These are phyloP conservation scores for Acaromyces ingoldii DNA, from an alignment of 1,284 basidiomycete species.

Conservation along the genomic window DNA sequence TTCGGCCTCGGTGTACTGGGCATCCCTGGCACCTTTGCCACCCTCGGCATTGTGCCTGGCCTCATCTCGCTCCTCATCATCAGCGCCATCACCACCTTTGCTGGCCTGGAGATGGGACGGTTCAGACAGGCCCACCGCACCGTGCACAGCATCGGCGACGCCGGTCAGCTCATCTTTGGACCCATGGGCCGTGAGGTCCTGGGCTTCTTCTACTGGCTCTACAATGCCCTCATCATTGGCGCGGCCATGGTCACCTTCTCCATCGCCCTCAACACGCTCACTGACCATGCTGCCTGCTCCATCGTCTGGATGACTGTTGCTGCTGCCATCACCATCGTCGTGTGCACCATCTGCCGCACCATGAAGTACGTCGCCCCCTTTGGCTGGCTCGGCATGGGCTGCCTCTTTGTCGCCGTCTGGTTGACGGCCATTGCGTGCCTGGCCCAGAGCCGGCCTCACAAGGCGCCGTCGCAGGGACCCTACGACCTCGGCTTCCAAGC, in stretches of 20 bases:
- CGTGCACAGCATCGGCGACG: background rate
- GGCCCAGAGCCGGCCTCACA: too few relatives aligned
- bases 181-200: background rate
- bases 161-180: background rate
- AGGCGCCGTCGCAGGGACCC: too few relatives aligned
- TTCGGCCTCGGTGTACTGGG: constrained; percentile 5
- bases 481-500: too few relatives aligned
- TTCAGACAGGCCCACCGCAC: background rate
- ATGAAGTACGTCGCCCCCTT: background rate
- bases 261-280: constrained; percentile 3
- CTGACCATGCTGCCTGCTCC: background rate
- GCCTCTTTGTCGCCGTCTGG: constrained; percentile 1
- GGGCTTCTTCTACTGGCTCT: background rate
- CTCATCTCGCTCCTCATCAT: constrained; percentile 1
- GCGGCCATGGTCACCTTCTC: background rate
- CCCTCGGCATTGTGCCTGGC: constrained; percentile 3
- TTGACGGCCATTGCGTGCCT: background rate
- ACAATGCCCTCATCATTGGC: background rate
- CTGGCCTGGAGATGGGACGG: background rate
- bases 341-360: background rate
- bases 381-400: constrained; percentile 5
- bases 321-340: background rate
- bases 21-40: constrained; percentile 1
- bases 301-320: background rate
- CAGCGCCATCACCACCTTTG: background rate